phyloP scores from a whole-genome alignment of 2,329 filamentous ascomycete genomes.

The Penicillium paneum region DNA sequence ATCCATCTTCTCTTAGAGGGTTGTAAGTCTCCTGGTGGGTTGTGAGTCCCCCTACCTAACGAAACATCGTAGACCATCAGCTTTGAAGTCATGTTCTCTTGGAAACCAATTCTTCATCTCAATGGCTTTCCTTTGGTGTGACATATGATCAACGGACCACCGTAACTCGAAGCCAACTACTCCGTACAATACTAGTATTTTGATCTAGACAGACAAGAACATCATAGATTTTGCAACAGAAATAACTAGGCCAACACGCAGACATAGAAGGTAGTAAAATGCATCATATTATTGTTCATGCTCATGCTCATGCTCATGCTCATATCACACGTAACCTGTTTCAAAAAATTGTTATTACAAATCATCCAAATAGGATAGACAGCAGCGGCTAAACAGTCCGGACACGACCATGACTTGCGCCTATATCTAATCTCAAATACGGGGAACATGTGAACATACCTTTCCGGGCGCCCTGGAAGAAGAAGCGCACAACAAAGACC shows the following conservation, averaged over 20 bases:
- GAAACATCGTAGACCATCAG: background rate
- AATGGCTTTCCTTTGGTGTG: background rate
- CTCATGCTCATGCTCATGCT: conserved; percentile 35
- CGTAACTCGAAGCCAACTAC: background rate
- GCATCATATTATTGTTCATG: conserved; percentile 33
- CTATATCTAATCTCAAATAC: background rate
- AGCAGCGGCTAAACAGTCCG: background rate
- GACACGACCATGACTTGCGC: background rate
- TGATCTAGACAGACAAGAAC: conserved; percentile 1
- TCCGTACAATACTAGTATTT: background rate
- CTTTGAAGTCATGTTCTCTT: background rate
- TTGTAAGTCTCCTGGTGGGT: background rate
- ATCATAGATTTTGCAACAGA: conserved; percentile 12
- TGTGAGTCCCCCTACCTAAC: background rate
- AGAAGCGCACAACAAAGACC: conserved; percentile 96
- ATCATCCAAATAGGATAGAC: background rate
- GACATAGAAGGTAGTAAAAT: conserved; percentile 17
- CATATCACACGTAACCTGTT: conserved; percentile 38
- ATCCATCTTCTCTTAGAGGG: background rate
- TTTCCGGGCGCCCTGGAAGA: conserved; percentile 86
- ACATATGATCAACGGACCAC: background rate
- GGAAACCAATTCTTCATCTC: background rate
- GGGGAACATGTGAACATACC: conserved; percentile 41
- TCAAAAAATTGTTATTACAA: conserved; percentile 8
- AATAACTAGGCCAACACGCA: conserved; percentile 8